A percentile compares a stretch with the other conserved stretches of the same genome.
Conservation (phyloP, 129 eudicot genomes). For the Oenanthe sinensis region DNA sequence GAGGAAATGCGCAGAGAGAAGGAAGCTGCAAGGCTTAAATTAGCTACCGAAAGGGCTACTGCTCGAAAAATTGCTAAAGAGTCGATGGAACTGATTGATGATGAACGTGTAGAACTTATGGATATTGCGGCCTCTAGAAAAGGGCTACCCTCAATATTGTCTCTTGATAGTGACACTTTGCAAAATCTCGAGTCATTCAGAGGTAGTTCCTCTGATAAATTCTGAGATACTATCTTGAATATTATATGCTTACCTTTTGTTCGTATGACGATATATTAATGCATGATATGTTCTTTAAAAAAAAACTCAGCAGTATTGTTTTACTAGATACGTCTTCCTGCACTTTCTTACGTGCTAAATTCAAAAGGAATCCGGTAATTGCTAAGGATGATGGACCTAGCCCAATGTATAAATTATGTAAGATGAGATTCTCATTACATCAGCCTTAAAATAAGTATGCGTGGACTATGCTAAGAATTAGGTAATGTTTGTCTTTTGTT, state of each 20-base stretch:
- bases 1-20: slow-evolving; percentile 82
- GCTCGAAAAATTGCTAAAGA: slow-evolving; percentile 92
- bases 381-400: not conserved
- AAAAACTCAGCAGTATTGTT: not conserved
- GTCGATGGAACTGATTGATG: slow-evolving; percentile 72
- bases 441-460: not conserved
- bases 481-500: not conserved
- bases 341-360: not conserved
- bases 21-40: slow-evolving; percentile 88
- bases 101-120: slow-evolving; percentile 84
- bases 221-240: slow-evolving; percentile 1
- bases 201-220: slow-evolving; percentile 30
- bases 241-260: not conserved
- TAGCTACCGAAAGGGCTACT: slow-evolving; percentile 83
- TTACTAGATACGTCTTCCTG: not conserved
- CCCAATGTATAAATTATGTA: not conserved
- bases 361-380: not conserved
- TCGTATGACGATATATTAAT: not conserved
- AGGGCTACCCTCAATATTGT: slow-evolving; percentile 61
- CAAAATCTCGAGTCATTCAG: slow-evolving; percentile 53
- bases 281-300: not conserved
- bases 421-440: not conserved
- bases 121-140: slow-evolving; percentile 66
- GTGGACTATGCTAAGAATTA: not conserved
- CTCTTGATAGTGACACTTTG: slow-evolving; percentile 73